phyloP scores from a whole-genome alignment of 1,284 basidiomycete species.

The Porogramme epimiltina region DNA sequence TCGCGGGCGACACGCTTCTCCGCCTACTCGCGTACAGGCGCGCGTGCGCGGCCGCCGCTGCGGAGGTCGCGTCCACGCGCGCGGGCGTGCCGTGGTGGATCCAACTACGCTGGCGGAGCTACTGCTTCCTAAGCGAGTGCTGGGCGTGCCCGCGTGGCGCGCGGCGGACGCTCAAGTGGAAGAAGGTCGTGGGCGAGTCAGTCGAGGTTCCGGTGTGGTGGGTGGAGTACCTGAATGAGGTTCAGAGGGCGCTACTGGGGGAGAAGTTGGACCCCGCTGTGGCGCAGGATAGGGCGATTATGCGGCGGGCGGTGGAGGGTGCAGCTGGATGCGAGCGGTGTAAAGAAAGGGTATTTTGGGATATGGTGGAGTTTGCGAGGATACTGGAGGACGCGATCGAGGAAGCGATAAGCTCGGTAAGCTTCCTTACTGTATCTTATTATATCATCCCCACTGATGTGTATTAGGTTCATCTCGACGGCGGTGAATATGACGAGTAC shows the following conservation, averaged over 20 bases:
- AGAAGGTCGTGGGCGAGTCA: constrained; percentile 1
- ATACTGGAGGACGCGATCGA: constrained; percentile 10
- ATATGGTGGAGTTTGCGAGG: constrained; percentile 14
- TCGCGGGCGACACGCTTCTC: constrained; percentile 1
- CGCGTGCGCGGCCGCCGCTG: constrained; percentile 5
- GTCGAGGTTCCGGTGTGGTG: constrained; percentile 12
- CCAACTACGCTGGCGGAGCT: constrained; percentile 14
- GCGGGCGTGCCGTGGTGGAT: constrained; percentile 14
- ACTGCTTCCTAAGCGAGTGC: constrained; percentile 17
- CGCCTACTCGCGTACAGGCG: constrained; percentile 9
- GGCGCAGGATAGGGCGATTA: constrained; percentile 4
- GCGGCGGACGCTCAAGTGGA: constrained; percentile 6
- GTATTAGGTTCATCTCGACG: background rate
- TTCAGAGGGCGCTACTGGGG: background rate
- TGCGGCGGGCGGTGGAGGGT: constrained; percentile 7
- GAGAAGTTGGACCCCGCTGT: constrained; percentile 7
- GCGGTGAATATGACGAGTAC: background rate
- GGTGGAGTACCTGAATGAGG: constrained; percentile 14
- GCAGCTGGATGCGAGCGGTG: constrained; percentile 12
- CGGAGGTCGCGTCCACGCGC: constrained; percentile 1
- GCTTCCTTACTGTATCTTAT: background rate
- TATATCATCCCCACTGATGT: background rate
- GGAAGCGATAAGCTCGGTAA: constrained; percentile 13
- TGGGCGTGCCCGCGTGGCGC: constrained; percentile 1
- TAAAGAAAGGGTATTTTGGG: constrained; percentile 5